A percentile compares a stretch with the other conserved stretches of the same genome.
These are phyloP conservation scores for Stereum hirsutum DNA, from an alignment of 1,284 basidiomycete species.

Conservation along the genomic window DNA sequence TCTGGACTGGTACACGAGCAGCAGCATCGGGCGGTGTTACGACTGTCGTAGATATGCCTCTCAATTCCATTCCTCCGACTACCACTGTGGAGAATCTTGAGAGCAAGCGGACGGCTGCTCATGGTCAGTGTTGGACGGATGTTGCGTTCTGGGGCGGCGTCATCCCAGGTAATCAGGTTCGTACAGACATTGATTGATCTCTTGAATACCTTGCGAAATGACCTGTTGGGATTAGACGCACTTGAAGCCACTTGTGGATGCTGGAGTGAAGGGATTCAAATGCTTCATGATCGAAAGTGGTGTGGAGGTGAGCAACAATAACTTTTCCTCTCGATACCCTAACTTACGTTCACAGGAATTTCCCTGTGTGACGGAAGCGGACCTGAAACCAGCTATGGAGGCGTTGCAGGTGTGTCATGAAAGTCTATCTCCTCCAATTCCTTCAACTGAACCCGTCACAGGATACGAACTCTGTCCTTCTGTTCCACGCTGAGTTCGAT, in stretches of 20 bases:
- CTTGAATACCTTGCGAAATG: neutral
- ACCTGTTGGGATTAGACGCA: slow-evolving; percentile 37
- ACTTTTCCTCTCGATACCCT: neutral
- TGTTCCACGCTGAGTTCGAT: slow-evolving; percentile 90
- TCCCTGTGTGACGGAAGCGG: slow-evolving; percentile 69
- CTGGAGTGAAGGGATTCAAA: slow-evolving; percentile 90
- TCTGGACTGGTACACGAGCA: slow-evolving; percentile 82
- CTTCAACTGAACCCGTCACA: slow-evolving; percentile 19
- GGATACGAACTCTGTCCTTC: slow-evolving; percentile 58
- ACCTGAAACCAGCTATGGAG: slow-evolving; percentile 65
- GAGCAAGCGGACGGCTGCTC: slow-evolving; percentile 62
- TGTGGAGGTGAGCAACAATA: slow-evolving; percentile 57
- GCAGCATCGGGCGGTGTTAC: slow-evolving; percentile 88
- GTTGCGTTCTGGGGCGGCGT: slow-evolving; percentile 94
- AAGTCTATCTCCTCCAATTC: neutral
- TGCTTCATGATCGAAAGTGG: slow-evolving; percentile 93
- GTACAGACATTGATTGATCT: too few relatives aligned
- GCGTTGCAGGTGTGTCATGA: slow-evolving; percentile 50
- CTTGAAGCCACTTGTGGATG: slow-evolving; percentile 56
- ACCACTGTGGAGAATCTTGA: slow-evolving; percentile 73
- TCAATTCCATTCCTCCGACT: slow-evolving; percentile 92
- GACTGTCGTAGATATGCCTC: slow-evolving; percentile 90
- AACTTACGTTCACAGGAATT: slow-evolving; percentile 58
- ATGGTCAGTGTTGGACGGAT: slow-evolving; percentile 73
- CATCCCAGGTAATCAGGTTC: slow-evolving; percentile 79